A percentile compares a stretch with the other conserved stretches of the same genome.
phyloP scores from a whole-genome alignment of 2,329 filamentous ascomycete genomes.

The Botrytis pseudocinerea region DNA sequence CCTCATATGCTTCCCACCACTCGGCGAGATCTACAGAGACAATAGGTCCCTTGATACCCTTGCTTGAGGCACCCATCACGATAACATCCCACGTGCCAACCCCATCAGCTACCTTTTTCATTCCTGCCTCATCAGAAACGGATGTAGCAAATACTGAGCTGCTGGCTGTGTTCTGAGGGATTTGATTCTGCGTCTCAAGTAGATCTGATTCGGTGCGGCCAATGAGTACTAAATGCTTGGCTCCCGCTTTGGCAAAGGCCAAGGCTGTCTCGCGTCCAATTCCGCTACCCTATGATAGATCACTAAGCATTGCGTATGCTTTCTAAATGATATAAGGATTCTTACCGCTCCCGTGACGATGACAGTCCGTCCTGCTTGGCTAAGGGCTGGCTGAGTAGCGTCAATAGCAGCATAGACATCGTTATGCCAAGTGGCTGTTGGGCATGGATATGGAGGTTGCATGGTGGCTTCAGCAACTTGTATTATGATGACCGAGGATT shows the following conservation, averaged over 20 bases:
- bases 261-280: slow-evolving; percentile 48
- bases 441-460: not conserved
- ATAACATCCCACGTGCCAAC: not conserved
- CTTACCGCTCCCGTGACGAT: slow-evolving; percentile 4
- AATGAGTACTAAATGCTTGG: slow-evolving; percentile 47
- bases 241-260: slow-evolving; percentile 49
- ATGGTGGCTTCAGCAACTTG: not conserved
- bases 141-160: not conserved
- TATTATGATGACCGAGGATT: too few species aligned
- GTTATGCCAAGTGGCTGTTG: not conserved
- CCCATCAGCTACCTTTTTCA: not conserved
- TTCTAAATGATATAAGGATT: not conserved
- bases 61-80: not conserved
- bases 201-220: slow-evolving; percentile 43
- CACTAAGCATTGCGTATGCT: too few species aligned
- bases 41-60: not conserved
- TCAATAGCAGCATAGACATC: not conserved
- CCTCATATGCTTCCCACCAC: not conserved
- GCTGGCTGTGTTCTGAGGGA: not conserved
- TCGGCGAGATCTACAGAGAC: not conserved
- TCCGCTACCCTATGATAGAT: slow-evolving; percentile 41
- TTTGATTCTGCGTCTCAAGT: not conserved
- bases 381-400: not conserved
- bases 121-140: not conserved
- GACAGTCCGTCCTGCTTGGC: not conserved